Evolutionary conservation across 345 rosid species (phyloP), one percentile per base, ranked within the genome.

Genomic region (Rubroshorea leprosula): DNA sequence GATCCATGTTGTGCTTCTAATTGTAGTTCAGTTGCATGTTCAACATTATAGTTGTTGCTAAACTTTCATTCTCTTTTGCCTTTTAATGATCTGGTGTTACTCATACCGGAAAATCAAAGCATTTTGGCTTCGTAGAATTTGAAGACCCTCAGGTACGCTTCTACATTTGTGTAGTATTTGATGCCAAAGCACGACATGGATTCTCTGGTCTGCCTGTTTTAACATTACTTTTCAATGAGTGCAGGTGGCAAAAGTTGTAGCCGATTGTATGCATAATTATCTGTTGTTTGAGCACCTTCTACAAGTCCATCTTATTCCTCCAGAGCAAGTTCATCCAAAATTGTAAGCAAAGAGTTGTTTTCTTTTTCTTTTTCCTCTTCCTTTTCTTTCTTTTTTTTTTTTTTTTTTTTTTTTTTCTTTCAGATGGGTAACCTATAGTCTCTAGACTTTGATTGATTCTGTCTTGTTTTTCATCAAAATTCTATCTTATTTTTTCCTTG

Each of bases 61-160:
- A 6, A 26, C 22, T 12, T 44, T 43, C n/a, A 65, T 14, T 12
- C 51, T 53, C 57, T 49, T 41, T 24, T 38, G 54, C 53, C 18
- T 31, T 25, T 22, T 53, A 5, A 25, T 12, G n/a, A 12, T 59
- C 23, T 38, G 49, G 68, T 65, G 18, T 65, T 71, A 63, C n/a
- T 17, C 82, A 93, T 96, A 89, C 96, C 43, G 99, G 99, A 60
- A 87, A 79, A 58, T 89, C 97, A 0, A 93, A 80, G 78, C 99
- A 93, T 75, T 93, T 74, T 74, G 96, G 97, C 39, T 93, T 93
- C 79, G 76, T 89, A 3, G 76, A 93, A 63, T 87, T 93, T 47
- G 85, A 83, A 52, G 80, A 81, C 61, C 72, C 96, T 48, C 94
- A 93, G 92, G 99, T 87, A 55, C 63, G n/a, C 55, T 17, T 49